These are phyloP conservation scores for Cyamopsis tetragonoloba DNA, from an alignment of 306 rosid genomes.

Conservation along the genomic window DNA sequence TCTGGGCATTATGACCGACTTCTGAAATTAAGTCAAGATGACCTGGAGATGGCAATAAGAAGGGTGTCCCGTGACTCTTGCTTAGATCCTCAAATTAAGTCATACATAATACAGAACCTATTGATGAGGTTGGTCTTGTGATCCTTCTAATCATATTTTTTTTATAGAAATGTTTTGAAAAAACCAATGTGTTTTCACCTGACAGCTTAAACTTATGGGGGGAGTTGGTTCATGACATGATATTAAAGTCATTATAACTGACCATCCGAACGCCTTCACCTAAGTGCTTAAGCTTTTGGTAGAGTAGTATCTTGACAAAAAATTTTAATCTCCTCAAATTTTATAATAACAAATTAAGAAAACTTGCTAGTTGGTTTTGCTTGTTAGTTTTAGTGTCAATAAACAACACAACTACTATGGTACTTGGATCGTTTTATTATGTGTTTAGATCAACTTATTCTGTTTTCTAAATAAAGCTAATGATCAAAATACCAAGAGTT, in stretches of 20 bases:
- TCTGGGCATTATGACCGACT: constrained; percentile 43
- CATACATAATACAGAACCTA: constrained; percentile 73
- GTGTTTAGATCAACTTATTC: not conserved
- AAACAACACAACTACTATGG: not conserved
- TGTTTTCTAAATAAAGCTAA: not conserved
- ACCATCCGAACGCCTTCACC: not conserved
- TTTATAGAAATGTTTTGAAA: not conserved
- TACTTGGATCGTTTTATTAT: not conserved
- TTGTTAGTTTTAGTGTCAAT: not conserved
- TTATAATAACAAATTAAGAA: constrained; percentile 18
- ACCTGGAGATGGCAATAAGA: constrained; percentile 67
- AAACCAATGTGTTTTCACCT: not conserved
- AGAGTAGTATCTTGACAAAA: not conserved
- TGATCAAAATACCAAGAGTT: not conserved
- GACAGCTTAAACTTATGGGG: not conserved
- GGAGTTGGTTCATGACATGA: not conserved
- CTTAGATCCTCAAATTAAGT: constrained; percentile 60
- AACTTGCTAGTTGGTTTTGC: constrained; percentile 12
- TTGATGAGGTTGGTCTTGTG: constrained; percentile 61
- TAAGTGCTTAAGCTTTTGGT: not conserved
- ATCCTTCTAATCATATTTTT: constrained; percentile 7
- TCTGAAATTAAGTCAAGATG: constrained; percentile 69
- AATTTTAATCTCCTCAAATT: constrained; percentile 1
- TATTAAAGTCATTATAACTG: not conserved
- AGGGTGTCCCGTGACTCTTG: constrained; percentile 72